Conservation (phyloP, 352 stramenopile genomes). For the Phytophthora pistaciae region DNA sequence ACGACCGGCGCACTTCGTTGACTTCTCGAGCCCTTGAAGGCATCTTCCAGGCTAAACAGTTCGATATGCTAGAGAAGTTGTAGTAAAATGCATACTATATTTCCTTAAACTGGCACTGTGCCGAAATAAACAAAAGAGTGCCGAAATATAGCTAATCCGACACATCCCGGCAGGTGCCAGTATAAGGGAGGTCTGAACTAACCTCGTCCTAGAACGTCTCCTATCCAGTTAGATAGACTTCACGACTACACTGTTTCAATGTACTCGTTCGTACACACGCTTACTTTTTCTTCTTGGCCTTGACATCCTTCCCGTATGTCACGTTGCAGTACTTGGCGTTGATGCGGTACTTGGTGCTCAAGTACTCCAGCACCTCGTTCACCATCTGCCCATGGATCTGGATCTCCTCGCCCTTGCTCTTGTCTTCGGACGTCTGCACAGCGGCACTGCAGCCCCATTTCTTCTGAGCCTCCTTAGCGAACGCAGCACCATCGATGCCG, state of each 20-base stretch:
- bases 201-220: conserved; percentile 40
- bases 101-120: too few relatives aligned
- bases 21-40: too few relatives aligned
- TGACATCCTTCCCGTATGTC: conserved; percentile 83
- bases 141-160: too few relatives aligned
- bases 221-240: conserved; percentile 36
- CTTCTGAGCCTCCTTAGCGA: conserved; percentile 85
- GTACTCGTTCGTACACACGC: conserved; percentile 20
- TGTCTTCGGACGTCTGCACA: conserved; percentile 59
- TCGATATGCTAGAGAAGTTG: too few relatives aligned
- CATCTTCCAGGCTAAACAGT: too few relatives aligned
- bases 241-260: conserved; percentile 18
- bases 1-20: too few relatives aligned
- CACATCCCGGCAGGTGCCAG: too few relatives aligned
- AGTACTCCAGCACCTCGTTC: conserved; percentile 77
- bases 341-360: conserved; percentile 75
- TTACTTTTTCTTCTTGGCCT: conserved; percentile 81
- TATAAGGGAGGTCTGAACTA: too few relatives aligned
- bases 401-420: conserved; percentile 78
- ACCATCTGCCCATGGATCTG: conserved; percentile 84
- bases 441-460: conserved; percentile 85
- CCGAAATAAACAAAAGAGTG: too few relatives aligned
- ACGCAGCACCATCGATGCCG: conserved; percentile 71
- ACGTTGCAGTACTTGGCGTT: conserved; percentile 76
- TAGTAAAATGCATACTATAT: too few relatives aligned